Conservation (phyloP, 306 rosid genomes). For the Cicer pinnatifidum region DNA sequence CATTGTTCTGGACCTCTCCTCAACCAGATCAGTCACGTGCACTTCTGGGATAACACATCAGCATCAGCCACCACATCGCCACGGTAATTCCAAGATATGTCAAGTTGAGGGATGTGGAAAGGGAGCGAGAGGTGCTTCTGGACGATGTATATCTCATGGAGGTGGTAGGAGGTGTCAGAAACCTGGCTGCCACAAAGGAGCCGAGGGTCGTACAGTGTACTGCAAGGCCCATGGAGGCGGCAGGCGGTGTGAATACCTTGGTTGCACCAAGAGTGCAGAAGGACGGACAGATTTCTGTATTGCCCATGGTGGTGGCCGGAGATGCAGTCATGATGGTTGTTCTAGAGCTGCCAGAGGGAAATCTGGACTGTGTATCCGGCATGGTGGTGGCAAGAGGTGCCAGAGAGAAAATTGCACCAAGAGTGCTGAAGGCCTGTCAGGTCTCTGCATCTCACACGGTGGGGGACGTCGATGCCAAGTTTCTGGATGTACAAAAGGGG, state of each 20-base stretch:
- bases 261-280: conserved; percentile 99
- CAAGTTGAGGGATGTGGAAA: conserved; percentile 92
- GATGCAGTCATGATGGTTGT: conserved; percentile 83
- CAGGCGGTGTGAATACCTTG: conserved; percentile 87
- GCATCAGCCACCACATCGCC: conserved; percentile 59
- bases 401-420: conserved; percentile 86
- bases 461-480: conserved; percentile 94
- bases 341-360: conserved; percentile 94
- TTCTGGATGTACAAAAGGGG: conserved; percentile 85
- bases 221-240: conserved; percentile 99
- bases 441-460: conserved; percentile 96
- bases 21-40: conserved; percentile 70
- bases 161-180: conserved; percentile 95
- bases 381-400: conserved; percentile 97
- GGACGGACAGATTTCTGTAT: conserved; percentile 94
- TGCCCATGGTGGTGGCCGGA: conserved; percentile 96
- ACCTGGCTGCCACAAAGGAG: conserved; percentile 93
- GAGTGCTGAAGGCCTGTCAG: conserved; percentile 96
- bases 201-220: conserved; percentile 93
- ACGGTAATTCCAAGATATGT: conserved; percentile 70
- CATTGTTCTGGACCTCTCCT: conserved; percentile 55
- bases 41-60: conserved; percentile 70
- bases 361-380: conserved; percentile 92
- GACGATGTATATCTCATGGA: conserved; percentile 93
- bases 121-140: conserved; percentile 98